phyloP scores from a whole-genome alignment of 495 filamentous ascomycete species.

The Rostrohypoxylon terebratum region DNA sequence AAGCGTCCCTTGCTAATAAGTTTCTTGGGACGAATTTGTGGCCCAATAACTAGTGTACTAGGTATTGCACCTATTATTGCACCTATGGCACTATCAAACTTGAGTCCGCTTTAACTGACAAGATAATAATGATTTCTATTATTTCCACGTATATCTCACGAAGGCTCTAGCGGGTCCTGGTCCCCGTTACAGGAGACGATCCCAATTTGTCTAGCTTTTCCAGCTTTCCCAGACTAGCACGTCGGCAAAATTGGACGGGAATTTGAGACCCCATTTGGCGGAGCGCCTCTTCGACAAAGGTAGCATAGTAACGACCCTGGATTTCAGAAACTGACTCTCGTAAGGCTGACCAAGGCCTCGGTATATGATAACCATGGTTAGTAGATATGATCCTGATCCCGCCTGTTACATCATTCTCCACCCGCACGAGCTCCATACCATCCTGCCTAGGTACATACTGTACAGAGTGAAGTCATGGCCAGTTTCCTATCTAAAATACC shows the following conservation, averaged over 20 bases:
- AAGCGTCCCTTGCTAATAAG: constrained; percentile 2
- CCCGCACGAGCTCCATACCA: constrained; percentile 26
- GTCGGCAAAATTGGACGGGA: constrained; percentile 38
- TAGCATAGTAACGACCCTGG: constrained; percentile 15
- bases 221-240: constrained; percentile 7
- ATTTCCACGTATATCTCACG: constrained; percentile 9
- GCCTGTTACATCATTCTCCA: constrained; percentile 36
- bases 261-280: constrained; percentile 17
- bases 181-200: constrained; percentile 18
- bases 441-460: constrained; percentile 28
- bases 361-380: constrained; percentile 39
- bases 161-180: constrained; percentile 23
- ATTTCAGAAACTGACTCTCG: constrained; percentile 21
- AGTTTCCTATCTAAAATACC: constrained; percentile 27
- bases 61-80: too few relatives aligned
- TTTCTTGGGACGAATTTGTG: constrained; percentile 13
- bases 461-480: constrained; percentile 21
- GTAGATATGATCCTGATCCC: constrained; percentile 27
- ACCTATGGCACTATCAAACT: neutral
- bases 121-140: constrained; percentile 14
- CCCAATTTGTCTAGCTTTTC: constrained; percentile 24
- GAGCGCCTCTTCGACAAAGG: constrained; percentile 15
- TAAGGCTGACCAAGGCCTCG: constrained; percentile 46
- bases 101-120: constrained; percentile 19
- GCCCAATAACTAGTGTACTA: constrained; percentile 12